Evolutionary conservation across 2,329 filamentous ascomycete genomes (phyloP).

Genomic region (Stagonosporopsis cucurbitacearum): DNA sequence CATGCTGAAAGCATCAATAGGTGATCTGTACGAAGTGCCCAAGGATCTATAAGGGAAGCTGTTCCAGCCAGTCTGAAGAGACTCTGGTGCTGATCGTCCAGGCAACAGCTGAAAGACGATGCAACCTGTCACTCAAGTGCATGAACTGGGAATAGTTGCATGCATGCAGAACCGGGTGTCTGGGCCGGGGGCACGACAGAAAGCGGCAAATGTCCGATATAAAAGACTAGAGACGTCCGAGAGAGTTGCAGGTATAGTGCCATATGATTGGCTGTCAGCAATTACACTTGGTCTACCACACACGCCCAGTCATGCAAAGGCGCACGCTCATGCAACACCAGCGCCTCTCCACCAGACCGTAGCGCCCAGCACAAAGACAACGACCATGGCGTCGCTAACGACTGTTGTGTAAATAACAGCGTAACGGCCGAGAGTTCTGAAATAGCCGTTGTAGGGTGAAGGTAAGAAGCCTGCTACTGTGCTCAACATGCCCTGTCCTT

Average conservation of each 20-base stretch:
- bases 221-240: not conserved
- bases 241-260: not conserved
- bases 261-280: not conserved
- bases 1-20: not conserved
- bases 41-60: not conserved
- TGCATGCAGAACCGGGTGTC: conserved; percentile 4
- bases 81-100: not conserved
- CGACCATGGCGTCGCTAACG: conserved; percentile 74
- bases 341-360: conserved; percentile 57
- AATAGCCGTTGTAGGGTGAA: conserved; percentile 66
- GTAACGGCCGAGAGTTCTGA: conserved; percentile 69
- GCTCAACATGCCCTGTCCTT: conserved; percentile 67
- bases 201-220: not conserved
- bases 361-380: conserved; percentile 75
- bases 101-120: not conserved
- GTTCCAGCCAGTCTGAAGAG: not conserved
- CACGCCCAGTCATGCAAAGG: not conserved
- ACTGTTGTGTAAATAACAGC: conserved; percentile 75
- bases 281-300: conserved; percentile 18
- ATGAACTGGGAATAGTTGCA: not conserved
- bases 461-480: conserved; percentile 71
- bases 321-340: conserved; percentile 31
- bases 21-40: not conserved
- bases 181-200: conserved; percentile 8
- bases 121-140: conserved; percentile 2